phyloP scores from a whole-genome alignment of 1,139 yeast species.

The Pneumocystis carinii region DNA sequence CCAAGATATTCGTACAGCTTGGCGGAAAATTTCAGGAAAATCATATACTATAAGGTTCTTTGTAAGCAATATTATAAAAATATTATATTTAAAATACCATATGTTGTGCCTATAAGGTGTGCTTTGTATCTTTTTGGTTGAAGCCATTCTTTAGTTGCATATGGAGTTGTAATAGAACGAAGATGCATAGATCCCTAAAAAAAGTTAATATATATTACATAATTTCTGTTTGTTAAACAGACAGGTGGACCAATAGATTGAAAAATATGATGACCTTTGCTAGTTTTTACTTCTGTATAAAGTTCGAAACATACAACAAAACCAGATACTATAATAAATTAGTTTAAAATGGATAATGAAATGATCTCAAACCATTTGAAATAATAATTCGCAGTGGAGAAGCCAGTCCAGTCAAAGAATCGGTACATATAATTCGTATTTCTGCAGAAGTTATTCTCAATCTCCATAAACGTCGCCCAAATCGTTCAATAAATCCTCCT shows the following conservation, averaged over 20 bases:
- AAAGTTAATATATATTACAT: neutral
- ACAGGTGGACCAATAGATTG: constrained; percentile 62
- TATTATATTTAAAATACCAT: constrained; percentile 26
- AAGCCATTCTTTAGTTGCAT: constrained; percentile 92
- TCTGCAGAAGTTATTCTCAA: constrained; percentile 94
- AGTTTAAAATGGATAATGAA: neutral
- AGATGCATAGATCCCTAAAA: constrained; percentile 78
- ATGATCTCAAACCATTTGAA: constrained; percentile 36
- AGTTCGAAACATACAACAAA: constrained; percentile 91
- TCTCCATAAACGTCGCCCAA: constrained; percentile 94
- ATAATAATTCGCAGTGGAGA: constrained; percentile 94
- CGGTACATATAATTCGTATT: constrained; percentile 87
- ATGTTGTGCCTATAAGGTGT: constrained; percentile 94
- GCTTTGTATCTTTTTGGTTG: constrained; percentile 98
- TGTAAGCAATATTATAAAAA: neutral
- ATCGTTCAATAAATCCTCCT: constrained; percentile 93
- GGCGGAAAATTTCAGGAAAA: constrained; percentile 96
- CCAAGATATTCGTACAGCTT: constrained; percentile 79
- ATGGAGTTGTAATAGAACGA: constrained; percentile 88
- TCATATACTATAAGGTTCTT: constrained; percentile 41
- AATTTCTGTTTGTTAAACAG: constrained; percentile 34
- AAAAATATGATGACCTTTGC: constrained; percentile 91
- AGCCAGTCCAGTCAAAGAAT: constrained; percentile 70
- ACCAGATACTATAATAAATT: constrained; percentile 50
- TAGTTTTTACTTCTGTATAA: constrained; percentile 83